Conservation (phyloP, 345 rosid species). For the Eucalyptus regnans region DNA sequence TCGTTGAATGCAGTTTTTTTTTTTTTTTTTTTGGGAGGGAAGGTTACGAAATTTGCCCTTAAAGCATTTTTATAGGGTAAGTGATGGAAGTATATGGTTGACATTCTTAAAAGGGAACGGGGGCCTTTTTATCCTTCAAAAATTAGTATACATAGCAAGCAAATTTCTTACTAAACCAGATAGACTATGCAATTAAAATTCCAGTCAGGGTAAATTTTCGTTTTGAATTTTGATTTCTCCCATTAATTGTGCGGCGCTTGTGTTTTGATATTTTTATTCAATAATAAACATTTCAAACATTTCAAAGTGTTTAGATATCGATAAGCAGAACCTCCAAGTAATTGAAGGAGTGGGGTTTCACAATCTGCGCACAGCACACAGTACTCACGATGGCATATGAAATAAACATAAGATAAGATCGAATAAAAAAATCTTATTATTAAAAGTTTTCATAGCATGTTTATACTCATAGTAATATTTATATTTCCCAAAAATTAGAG, state of each 20-base stretch:
- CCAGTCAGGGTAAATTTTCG: neutral
- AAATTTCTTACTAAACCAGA: neutral
- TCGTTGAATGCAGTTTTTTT: neutral
- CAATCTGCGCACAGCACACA: rapidly evolving
- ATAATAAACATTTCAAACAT: neutral
- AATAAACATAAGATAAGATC: too few relatives aligned
- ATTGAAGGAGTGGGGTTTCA: too few relatives aligned
- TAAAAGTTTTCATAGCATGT: neutral
- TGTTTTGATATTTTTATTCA: neutral
- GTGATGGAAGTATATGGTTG: neutral
- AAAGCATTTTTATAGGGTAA: neutral
- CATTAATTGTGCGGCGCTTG: neutral
- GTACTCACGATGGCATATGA: too few relatives aligned
- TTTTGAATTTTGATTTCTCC: neutral
- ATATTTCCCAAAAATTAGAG: neutral
- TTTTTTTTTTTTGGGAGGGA: too few relatives aligned
- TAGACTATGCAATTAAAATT: neutral
- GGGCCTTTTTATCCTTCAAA: neutral
- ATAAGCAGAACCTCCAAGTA: neutral
- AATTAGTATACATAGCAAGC: neutral
- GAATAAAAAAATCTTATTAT: neutral
- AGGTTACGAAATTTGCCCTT: neutral
- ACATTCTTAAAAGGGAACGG: neutral
- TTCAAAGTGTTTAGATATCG: neutral
- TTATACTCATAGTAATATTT: neutral